Base-by-base conservation (phyloP, 1,284 basidiomycete species). In the Chalciporus sp. region DNA sequence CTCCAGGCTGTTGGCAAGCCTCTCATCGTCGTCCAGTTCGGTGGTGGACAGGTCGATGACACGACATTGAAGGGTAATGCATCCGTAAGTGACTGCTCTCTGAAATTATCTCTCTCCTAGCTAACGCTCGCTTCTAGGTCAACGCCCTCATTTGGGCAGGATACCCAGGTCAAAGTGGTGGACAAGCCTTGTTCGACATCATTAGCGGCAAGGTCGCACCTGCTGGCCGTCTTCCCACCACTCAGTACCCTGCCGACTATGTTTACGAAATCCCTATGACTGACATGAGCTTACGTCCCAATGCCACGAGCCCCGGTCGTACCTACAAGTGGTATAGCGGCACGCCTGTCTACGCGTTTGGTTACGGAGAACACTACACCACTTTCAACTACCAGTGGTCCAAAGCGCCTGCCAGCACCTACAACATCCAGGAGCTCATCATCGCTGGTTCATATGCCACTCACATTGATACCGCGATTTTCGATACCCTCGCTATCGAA, bases 251-350 rank as follows among this genome's bases (percentile, higher is more conserved):
- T 8, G 74, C 75, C n/a, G 68, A 62, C 56, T 83, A 79, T 62
- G 71, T 76, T 14, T 66, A 75, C 52, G 70, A 78, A 58, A 71
- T 83, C 20, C 71, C 74, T 1, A 82, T 83, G 80, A 83, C 81
- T 7, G 77, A 83, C 68, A 83, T 84, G 81, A 70, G 64, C 10
- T 68, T 83, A 28, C 80, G 79, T 31, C 78, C 81, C 10, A 76
- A 71, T 57, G 59, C 65, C 41, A 72, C 71, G 42, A 79, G 74
- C 56, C 81, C 82, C 0, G 82, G 82, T 7, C 74, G 82, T 39
- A 83, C 82, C 12, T 84, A 84, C 68, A 80, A 77, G 58, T 83
- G 81, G 82, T 83, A 77, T 70, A 73, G 71, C 17, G 79, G 75
- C 20, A 73, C 72, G 17, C 76, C 81, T 7, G 70, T 82, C 16